Evolutionary conservation across 2,329 filamentous ascomycete genomes (phyloP).

Genomic region (Pseudogymnoascus sp.): DNA sequence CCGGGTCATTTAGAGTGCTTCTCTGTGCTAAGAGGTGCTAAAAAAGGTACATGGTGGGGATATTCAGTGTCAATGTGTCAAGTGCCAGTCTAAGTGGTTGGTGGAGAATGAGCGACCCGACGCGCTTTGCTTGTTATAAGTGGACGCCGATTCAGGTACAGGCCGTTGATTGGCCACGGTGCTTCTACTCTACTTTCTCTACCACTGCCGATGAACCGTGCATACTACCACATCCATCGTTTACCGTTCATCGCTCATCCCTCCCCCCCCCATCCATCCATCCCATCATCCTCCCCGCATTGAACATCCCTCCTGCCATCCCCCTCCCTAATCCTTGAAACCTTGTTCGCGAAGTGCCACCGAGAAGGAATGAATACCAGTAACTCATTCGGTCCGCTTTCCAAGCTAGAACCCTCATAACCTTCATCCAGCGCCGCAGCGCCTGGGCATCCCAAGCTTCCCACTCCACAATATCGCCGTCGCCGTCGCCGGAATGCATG

Average conservation of each 20-base stretch:
- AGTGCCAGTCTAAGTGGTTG: neutral
- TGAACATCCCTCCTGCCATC: neutral
- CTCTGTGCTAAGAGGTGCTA: too few species aligned
- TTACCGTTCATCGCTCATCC: slow-evolving; percentile 5
- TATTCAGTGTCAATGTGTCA: neutral
- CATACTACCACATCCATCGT: neutral
- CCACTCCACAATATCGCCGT: neutral
- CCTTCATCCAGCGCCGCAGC: neutral
- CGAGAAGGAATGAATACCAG: neutral
- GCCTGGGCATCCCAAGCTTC: neutral
- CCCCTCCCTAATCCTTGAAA: neutral
- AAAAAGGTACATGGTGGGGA: too few species aligned
- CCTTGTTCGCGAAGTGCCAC: neutral
- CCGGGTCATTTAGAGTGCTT: neutral
- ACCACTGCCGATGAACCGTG: slow-evolving; percentile 1
- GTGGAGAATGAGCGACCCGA: neutral
- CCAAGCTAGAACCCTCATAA: neutral
- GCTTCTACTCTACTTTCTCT: neutral
- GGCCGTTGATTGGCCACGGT: neutral
- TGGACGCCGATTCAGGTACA: neutral
- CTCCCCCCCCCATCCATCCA: slow-evolving; percentile 3
- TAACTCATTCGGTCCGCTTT: neutral
- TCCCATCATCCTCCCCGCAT: neutral
- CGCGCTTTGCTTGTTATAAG: neutral
- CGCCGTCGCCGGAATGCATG: neutral